Evolutionary conservation across 306 rosid genomes (phyloP).

Genomic region (Sechiopsis laciniata): DNA sequence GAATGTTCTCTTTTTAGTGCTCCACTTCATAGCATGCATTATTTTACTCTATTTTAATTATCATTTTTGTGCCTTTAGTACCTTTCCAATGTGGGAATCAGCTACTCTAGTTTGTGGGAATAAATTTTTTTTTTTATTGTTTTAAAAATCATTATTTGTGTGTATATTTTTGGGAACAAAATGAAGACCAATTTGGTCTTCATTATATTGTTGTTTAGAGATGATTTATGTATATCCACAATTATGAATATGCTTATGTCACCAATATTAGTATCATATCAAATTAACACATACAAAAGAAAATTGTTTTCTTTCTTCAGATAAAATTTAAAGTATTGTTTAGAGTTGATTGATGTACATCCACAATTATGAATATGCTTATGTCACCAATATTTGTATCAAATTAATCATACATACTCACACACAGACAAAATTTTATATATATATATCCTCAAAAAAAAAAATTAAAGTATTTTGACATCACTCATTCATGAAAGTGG

Average conservation of each 20-base stretch:
- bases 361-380: background rate
- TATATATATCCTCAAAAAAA: no score
- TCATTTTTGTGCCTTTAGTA: background rate
- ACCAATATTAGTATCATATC: background rate
- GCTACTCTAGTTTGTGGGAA: background rate
- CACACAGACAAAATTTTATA: no score
- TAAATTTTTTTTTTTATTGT: background rate
- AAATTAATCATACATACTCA: background rate
- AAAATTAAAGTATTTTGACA: no score
- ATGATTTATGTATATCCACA: background rate
- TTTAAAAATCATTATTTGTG: background rate
- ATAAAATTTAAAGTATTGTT: no score
- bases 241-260: background rate
- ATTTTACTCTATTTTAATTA: background rate
- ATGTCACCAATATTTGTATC: background rate
- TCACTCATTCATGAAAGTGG: no score
- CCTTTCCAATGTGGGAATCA: constrained; percentile 2
- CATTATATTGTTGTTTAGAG: no score
- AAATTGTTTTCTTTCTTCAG: background rate
- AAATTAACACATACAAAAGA: background rate
- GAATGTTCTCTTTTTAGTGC: constrained; percentile 10
- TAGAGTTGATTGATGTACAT: background rate
- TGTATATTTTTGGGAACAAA: constrained; percentile 9
- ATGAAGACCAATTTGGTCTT: background rate
- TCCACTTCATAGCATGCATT: background rate